Conservation (phyloP, 2,329 filamentous ascomycete genomes). For the Monilinia laxa region DNA sequence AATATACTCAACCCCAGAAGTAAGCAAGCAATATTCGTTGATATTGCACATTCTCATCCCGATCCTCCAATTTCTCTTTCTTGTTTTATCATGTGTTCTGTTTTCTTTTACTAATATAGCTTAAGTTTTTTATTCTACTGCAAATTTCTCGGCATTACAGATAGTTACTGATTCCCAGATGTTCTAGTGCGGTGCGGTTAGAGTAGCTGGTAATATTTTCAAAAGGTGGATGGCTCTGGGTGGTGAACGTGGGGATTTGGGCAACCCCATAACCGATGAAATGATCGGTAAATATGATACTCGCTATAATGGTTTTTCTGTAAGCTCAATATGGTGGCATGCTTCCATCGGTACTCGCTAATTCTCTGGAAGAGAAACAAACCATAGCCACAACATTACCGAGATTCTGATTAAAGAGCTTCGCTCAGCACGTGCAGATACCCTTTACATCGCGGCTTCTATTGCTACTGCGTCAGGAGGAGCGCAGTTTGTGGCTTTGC, state of each 20-base stretch:
- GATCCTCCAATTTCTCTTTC: background rate
- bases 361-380: conserved; percentile 8
- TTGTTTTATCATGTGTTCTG: background rate
- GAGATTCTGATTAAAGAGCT: conserved; percentile 5
- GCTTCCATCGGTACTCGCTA: background rate
- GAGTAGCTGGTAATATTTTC: conserved; percentile 9
- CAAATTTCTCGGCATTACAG: background rate
- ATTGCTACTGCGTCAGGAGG: background rate
- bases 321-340: conserved; percentile 20
- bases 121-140: too few species aligned
- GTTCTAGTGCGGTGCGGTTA: background rate
- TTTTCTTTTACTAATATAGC: background rate
- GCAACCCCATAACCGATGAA: conserved; percentile 7
- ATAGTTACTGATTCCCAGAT: background rate
- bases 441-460: conserved; percentile 10
- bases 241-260: conserved; percentile 2
- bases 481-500: background rate
- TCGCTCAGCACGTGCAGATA: conserved; percentile 6
- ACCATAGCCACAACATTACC: conserved; percentile 4
- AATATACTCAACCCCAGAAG: conserved; percentile 12
- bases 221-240: conserved; percentile 13
- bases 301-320: conserved; percentile 6
- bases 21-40: background rate
- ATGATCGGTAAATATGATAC: background rate
- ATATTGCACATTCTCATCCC: background rate